Evolutionary conservation across 441 rosid genomes (phyloP).

Genomic region (Adansonia rubrostipa): DNA sequence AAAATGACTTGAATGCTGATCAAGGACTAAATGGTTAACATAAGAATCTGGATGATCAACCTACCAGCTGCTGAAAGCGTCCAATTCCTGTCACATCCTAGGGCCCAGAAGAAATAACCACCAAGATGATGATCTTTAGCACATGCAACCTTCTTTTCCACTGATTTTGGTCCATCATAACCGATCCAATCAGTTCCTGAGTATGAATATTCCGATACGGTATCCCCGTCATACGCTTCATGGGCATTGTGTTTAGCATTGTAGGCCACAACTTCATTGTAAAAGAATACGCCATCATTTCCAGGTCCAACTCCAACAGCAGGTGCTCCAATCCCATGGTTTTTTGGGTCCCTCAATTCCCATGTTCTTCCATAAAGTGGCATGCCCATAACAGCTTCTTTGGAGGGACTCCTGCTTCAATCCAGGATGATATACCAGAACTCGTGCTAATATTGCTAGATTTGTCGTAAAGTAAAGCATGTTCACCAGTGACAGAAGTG

Average conservation of each 20-base stretch:
- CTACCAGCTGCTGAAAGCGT: constrained; percentile 29
- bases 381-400: constrained; percentile 48
- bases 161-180: constrained; percentile 44
- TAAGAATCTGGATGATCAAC: neutral
- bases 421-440: constrained; percentile 50
- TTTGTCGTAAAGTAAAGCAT: constrained; percentile 42
- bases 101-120: constrained; percentile 60
- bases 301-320: constrained; percentile 44
- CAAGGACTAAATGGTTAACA: neutral
- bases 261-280: constrained; percentile 30
- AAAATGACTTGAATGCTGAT: neutral
- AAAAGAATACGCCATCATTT: constrained; percentile 26
- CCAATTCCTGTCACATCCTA: constrained; percentile 43
- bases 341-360: constrained; percentile 41
- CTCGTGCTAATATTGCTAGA: constrained; percentile 42
- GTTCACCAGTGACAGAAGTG: constrained; percentile 38
- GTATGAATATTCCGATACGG: constrained; percentile 42
- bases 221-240: constrained; percentile 27
- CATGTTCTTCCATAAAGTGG: constrained; percentile 51
- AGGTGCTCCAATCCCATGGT: constrained; percentile 41
- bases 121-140: constrained; percentile 38
- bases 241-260: constrained; percentile 25
- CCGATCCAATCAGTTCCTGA: constrained; percentile 42
- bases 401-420: constrained; percentile 39
- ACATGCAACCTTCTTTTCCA: constrained; percentile 35